phyloP scores from a whole-genome alignment of 2,329 filamentous ascomycete genomes.

The Alternaria incomplexa region DNA sequence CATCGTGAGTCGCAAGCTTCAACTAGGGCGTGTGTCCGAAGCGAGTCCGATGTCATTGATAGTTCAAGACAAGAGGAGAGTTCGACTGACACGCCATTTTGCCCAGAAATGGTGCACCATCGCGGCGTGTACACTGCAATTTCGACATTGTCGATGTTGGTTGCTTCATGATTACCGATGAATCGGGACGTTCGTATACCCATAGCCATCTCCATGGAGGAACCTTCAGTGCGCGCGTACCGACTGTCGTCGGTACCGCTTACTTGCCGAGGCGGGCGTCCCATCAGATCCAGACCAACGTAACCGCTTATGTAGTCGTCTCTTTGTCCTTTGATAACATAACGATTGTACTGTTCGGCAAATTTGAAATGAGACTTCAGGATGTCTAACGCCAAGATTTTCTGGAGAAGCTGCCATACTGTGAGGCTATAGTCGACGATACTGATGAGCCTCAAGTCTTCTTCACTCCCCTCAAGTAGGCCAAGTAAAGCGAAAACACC shows the following conservation, averaged over 20 bases:
- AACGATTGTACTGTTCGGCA: background rate
- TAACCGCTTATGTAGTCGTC: background rate
- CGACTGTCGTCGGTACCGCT: background rate
- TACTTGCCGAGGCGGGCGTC: rapidly evolving
- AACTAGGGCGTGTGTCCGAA: background rate
- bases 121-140: background rate
- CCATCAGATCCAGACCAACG: background rate
- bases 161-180: background rate
- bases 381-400: background rate
- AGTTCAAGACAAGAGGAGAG: rapidly evolving
- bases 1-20: background rate
- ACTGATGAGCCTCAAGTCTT: background rate
- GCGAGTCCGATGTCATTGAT: rapidly evolving
- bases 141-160: background rate
- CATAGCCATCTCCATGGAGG: background rate
- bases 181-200: background rate
- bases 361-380: background rate
- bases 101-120: background rate
- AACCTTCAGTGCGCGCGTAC: background rate
- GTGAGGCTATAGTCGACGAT: background rate
- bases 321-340: background rate
- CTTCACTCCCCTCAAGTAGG: background rate
- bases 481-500: background rate
- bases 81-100: background rate
- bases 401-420: background rate